phyloP scores from a whole-genome alignment of 768 basidiomycete genomes.

The Suillus subluteus region DNA sequence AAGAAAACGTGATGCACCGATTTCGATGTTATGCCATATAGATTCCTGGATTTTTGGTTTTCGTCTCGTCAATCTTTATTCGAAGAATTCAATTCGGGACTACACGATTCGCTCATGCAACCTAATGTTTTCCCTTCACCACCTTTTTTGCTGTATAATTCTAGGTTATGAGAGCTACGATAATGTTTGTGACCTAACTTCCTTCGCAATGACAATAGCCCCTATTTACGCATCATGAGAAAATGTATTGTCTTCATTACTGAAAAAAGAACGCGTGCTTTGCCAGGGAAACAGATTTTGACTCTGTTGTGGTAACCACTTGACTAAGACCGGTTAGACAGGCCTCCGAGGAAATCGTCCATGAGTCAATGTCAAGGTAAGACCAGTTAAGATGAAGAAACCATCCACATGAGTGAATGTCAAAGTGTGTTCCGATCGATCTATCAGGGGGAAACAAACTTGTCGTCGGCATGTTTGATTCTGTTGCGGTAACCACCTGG shows the following conservation, averaged over 20 bases:
- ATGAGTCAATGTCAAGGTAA: too few species aligned
- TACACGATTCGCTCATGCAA: not conserved
- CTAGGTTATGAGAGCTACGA: conserved; percentile 2
- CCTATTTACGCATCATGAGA: not conserved
- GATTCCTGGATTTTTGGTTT: not conserved
- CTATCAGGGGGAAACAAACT: too few species aligned
- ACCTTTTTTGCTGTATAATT: not conserved
- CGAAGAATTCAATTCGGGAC: not conserved
- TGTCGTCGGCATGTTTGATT: too few species aligned
- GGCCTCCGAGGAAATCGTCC: too few species aligned
- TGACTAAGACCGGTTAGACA: too few species aligned
- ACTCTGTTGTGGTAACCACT: too few species aligned
- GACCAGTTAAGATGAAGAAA: too few species aligned
- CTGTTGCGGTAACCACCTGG: too few species aligned
- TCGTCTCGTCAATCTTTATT: not conserved
- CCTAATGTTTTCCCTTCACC: not conserved
- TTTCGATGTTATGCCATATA: not conserved
- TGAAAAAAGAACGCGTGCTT: not conserved
- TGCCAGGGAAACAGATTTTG: too few species aligned
- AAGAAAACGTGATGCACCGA: conserved; percentile 17
- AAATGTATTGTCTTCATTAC: not conserved
- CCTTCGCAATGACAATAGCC: not conserved
- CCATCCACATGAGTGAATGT: too few species aligned
- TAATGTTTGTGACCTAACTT: not conserved
- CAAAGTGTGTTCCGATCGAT: too few species aligned